Conservation (phyloP, 345 rosid genomes). For the Anastatica hierochuntica region DNA sequence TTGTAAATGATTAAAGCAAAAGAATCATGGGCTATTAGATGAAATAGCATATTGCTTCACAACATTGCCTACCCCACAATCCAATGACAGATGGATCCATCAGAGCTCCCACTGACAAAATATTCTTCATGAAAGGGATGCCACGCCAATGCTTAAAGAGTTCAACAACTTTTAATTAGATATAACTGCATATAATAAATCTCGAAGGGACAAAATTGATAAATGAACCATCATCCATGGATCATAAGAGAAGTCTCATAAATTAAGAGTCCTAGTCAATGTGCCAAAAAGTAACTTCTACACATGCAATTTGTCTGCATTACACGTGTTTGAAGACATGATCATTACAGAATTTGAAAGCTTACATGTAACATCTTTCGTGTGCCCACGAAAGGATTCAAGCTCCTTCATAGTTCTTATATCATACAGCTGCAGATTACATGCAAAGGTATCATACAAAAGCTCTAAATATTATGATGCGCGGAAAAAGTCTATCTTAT, state of each 20-base stretch:
- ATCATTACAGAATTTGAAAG: constrained; percentile 4
- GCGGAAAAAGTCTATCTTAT: background rate
- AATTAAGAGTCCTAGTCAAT: too few relatives aligned
- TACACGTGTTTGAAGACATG: too few relatives aligned
- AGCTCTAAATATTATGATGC: background rate
- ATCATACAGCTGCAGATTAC: constrained; percentile 69
- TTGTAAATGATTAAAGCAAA: background rate
- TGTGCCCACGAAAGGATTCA: constrained; percentile 93
- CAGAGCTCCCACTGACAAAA: constrained; percentile 93
- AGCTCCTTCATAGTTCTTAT: constrained; percentile 99
- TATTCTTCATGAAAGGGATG: constrained; percentile 98
- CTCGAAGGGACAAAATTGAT: background rate
- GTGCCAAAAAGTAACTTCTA: too few relatives aligned
- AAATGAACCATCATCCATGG: too few relatives aligned
- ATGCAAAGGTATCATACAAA: constrained; percentile 7
- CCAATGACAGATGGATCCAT: constrained; percentile 96
- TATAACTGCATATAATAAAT: constrained; percentile 4
- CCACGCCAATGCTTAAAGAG: constrained; percentile 73
- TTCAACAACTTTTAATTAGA: constrained; percentile 1
- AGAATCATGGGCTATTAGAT: background rate
- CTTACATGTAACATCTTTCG: constrained; percentile 93
- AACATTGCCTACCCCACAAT: constrained; percentile 60
- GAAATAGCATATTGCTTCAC: background rate
- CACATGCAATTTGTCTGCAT: too few relatives aligned
- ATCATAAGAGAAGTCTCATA: too few relatives aligned